Evolutionary conservation across 106 monocot genomes (phyloP), one percentile per base, ranked within the genome.

Genomic region (Dendrobium huoshanense): DNA sequence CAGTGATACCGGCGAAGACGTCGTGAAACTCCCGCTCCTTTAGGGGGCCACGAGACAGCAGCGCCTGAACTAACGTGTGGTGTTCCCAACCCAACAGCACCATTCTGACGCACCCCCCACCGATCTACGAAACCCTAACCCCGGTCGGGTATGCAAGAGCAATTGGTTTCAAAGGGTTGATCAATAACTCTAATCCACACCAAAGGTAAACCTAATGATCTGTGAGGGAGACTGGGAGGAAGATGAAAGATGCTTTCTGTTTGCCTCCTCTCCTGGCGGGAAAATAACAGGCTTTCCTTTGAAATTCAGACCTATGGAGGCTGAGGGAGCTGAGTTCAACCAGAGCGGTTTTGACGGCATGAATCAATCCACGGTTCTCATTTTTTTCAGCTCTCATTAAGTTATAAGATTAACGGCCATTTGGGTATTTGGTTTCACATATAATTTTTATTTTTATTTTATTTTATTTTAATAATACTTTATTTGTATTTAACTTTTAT

Each of bases 41-140:
- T 27, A 95, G 81, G 18, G 99, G 99, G 0, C 95, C 95, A 19
- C 99, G 91, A 77, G 88, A 88, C 61, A 93, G 73, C 55, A 99
- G 81, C 11, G 95, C 87, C 79, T 99, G 99, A 56, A 99, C 84
- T 25, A 99, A 83, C 15, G 91, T 74, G 86, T 99, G 99, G 70
- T 95, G 91, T 37, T 76, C 86, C 95, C 93, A 93, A 41, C 61
- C 76, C 47, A 90, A 55, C 54, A 65, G 72, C 54, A 73, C 18
- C 83, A 83, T 83, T 58, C 22, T 58, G 17, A 59, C 58, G 8
- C 13, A 49, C 22, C 75, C 6, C 48, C n/a, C 9, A 27, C 24
- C 10, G 43, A 67, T 40, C 13, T 15, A 65, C 15, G 15, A 65
- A 79, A 79, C 59, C 79, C 79, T 79, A 79, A 67, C 76, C 51